Percentiles rank a stretch among this genome's conserved stretches.
Conservation (phyloP, 768 basidiomycete species). For the Phaeotremella skinneri region DNA sequence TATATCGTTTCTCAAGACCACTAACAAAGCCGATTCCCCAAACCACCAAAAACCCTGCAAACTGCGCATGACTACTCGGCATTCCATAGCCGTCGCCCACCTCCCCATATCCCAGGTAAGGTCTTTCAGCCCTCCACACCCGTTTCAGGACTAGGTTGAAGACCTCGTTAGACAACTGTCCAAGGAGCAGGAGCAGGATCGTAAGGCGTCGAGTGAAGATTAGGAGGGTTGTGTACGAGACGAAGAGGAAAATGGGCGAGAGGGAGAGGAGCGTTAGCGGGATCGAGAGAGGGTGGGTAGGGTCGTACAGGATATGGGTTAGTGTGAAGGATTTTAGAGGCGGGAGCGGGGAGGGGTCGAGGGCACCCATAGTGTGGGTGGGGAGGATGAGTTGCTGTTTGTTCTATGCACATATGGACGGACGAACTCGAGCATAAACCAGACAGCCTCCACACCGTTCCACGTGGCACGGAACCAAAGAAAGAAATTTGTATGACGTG, state of each 20-base stretch:
- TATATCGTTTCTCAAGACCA: slow-evolving; percentile 15
- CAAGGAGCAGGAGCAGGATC: slow-evolving; percentile 35
- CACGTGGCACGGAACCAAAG: neutral
- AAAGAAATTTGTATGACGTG: neutral
- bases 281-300: slow-evolving; percentile 41
- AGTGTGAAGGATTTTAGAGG: slow-evolving; percentile 40
- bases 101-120: slow-evolving; percentile 33
- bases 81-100: slow-evolving; percentile 49
- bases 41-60: slow-evolving; percentile 36
- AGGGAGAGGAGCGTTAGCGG: slow-evolving; percentile 46
- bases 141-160: slow-evolving; percentile 41
- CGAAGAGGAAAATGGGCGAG: slow-evolving; percentile 50
- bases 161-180: slow-evolving; percentile 42
- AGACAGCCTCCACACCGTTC: neutral
- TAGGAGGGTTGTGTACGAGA: slow-evolving; percentile 45
- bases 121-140: slow-evolving; percentile 36
- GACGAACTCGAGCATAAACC: neutral
- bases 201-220: slow-evolving; percentile 45
- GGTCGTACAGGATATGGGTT: slow-evolving; percentile 45
- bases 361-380: slow-evolving; percentile 14
- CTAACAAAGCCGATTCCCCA: slow-evolving; percentile 39
- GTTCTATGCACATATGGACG: too few relatives aligned
- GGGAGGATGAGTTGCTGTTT: neutral
- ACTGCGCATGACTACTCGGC: slow-evolving; percentile 50
- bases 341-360: slow-evolving; percentile 28